Conservation (phyloP, 1,284 basidiomycete species). For the Pisolithus thermaeus region DNA sequence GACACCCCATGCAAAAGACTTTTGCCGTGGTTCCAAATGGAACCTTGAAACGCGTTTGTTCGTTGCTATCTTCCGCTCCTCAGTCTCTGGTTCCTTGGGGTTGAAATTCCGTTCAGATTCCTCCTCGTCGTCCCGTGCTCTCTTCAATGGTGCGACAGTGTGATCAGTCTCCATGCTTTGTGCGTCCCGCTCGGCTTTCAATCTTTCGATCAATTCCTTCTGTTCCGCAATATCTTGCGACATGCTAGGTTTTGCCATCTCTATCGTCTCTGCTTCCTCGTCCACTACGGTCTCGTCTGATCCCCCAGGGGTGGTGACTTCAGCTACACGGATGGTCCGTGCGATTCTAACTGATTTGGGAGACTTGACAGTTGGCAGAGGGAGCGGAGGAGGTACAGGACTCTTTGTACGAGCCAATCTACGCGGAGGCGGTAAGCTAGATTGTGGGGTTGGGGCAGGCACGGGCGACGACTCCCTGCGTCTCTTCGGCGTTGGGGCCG, state of each 20-base stretch:
- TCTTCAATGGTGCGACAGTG: constrained; percentile 32
- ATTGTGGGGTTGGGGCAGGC: constrained; percentile 19
- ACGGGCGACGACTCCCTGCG: constrained; percentile 57
- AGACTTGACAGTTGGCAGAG: constrained; percentile 23
- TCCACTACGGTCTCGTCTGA: constrained; percentile 61
- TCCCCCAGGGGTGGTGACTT: constrained; percentile 42
- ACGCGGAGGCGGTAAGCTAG: constrained; percentile 27
- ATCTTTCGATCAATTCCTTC: constrained; percentile 57
- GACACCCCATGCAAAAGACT: constrained; percentile 69
- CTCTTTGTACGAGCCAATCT: constrained; percentile 53
- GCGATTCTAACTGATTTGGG: constrained; percentile 34
- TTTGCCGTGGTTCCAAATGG: constrained; percentile 54
- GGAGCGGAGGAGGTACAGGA: constrained; percentile 32
- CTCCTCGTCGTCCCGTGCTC: constrained; percentile 53
- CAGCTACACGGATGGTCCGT: constrained; percentile 35
- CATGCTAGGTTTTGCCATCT: constrained; percentile 57
- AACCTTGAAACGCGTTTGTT: constrained; percentile 54
- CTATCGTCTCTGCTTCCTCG: constrained; percentile 42
- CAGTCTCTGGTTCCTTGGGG: constrained; percentile 57
- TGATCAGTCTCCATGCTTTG: constrained; percentile 21
- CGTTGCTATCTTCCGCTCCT: constrained; percentile 55
- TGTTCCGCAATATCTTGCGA: constrained; percentile 67
- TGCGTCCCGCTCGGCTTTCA: constrained; percentile 49
- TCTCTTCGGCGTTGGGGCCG: constrained; percentile 49
- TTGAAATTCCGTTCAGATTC: constrained; percentile 44